These are phyloP conservation scores for Agrocybe chaxingu DNA, from an alignment of 768 basidiomycete genomes.

Conservation along the genomic window DNA sequence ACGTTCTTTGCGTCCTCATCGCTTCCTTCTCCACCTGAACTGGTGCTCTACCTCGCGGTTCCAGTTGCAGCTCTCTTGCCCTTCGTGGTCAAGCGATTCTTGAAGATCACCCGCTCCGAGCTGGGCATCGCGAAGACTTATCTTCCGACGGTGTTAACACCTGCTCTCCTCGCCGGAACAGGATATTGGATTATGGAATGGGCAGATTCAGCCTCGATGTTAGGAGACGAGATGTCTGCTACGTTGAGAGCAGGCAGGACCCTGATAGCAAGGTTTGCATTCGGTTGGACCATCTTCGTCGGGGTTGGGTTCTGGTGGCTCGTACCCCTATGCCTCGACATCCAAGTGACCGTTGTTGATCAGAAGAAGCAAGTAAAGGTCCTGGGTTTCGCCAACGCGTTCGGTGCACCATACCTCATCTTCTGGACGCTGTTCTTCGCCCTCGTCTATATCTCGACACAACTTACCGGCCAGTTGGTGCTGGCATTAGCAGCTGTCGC, in stretches of 20 bases:
- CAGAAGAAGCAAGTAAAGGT: constrained; percentile 42
- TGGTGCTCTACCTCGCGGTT: constrained; percentile 55
- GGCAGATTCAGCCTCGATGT: constrained; percentile 52
- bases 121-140: constrained; percentile 66
- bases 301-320: constrained; percentile 68
- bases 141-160: constrained; percentile 55
- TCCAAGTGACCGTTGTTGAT: constrained; percentile 36
- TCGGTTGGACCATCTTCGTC: constrained; percentile 48
- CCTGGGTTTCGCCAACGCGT: constrained; percentile 86
- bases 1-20: constrained; percentile 84
- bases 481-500: constrained; percentile 63
- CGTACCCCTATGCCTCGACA: constrained; percentile 71
- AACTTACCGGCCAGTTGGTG: constrained; percentile 81
- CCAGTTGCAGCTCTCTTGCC: constrained; percentile 49
- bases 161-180: constrained; percentile 56
- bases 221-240: constrained; percentile 38
- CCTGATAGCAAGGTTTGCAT: constrained; percentile 53
- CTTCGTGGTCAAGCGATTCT: constrained; percentile 46
- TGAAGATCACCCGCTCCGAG: constrained; percentile 70
- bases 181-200: constrained; percentile 83
- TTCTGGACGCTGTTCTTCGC: constrained; percentile 71
- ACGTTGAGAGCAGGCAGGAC: constrained; percentile 55
- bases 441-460: constrained; percentile 61
- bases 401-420: constrained; percentile 82
- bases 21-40: constrained; percentile 59